phyloP scores from a whole-genome alignment of 2,329 filamentous ascomycete genomes.

The Pestalotiopsis sp. region DNA sequence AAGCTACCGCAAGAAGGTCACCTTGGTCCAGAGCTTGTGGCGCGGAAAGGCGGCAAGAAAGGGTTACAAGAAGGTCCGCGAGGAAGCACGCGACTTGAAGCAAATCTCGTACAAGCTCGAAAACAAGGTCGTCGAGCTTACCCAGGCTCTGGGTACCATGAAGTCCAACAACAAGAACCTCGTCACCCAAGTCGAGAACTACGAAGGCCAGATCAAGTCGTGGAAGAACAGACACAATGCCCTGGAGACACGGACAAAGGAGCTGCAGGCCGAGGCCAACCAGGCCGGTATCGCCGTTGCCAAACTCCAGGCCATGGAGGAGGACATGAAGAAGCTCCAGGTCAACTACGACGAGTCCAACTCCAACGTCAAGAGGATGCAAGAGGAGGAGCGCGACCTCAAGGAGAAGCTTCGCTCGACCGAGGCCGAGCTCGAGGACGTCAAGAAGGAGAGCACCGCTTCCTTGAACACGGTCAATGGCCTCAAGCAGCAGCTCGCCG shows the following conservation, averaged over 20 bases:
- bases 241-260: constrained; percentile 86
- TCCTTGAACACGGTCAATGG: constrained; percentile 85
- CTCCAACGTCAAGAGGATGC: constrained; percentile 87
- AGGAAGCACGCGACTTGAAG: constrained; percentile 97
- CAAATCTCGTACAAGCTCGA: constrained; percentile 99
- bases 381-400: constrained; percentile 88
- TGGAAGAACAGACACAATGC: constrained; percentile 93
- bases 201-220: constrained; percentile 93
- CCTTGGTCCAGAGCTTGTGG: constrained; percentile 91
- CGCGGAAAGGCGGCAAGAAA: constrained; percentile 80
- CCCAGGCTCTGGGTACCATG: constrained; percentile 87
- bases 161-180: constrained; percentile 94
- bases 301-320: constrained; percentile 86
- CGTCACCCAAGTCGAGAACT: constrained; percentile 87
- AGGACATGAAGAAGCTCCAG: constrained; percentile 92
- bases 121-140: constrained; percentile 99
- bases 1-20: constrained; percentile 84
- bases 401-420: constrained; percentile 80
- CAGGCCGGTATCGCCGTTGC: constrained; percentile 95
- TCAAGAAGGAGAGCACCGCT: constrained; percentile 73
- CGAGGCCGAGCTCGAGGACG: constrained; percentile 78
- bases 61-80: constrained; percentile 87
- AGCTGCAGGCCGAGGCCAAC: constrained; percentile 94
- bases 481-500: constrained; percentile 83
- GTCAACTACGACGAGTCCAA: constrained; percentile 87